Conservation (phyloP, 768 basidiomycete genomes). For the Naganishia onofrii region DNA sequence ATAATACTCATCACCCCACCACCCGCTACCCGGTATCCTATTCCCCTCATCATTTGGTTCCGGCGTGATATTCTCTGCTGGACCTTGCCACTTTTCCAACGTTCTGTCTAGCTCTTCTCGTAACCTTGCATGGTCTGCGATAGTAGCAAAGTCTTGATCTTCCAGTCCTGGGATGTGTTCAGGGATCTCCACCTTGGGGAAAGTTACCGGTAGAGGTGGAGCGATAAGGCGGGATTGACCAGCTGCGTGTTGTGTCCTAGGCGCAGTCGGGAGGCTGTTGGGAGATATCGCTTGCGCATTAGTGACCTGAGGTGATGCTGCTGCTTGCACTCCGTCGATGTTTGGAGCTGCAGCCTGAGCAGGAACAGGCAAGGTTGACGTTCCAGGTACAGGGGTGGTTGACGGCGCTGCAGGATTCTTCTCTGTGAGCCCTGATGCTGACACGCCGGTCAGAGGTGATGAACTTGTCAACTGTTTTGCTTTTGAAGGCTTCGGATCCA, state of each 20-base stretch:
- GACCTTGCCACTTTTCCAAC: slow-evolving; percentile 44
- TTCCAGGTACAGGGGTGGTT: not conserved
- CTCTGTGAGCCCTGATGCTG: not conserved
- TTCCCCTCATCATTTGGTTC: slow-evolving; percentile 23
- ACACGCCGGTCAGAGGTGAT: not conserved
- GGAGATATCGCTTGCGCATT: not conserved
- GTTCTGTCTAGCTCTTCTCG: slow-evolving; percentile 37
- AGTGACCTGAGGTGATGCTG: too few relatives aligned
- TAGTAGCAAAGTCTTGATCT: slow-evolving; percentile 6
- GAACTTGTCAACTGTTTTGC: too few relatives aligned
- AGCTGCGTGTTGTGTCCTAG: not conserved
- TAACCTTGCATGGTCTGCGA: slow-evolving; percentile 37
- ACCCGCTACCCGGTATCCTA: slow-evolving; percentile 46
- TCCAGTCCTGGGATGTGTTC: slow-evolving; percentile 19
- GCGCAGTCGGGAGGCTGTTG: not conserved
- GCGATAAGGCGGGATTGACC: slow-evolving; percentile 11
- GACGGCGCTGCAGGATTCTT: not conserved
- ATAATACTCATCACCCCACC: slow-evolving; percentile 44
- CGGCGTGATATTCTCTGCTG: slow-evolving; percentile 36
- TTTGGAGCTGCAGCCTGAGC: not conserved
- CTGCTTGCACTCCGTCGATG: not conserved
- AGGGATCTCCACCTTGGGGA: slow-evolving; percentile 1
- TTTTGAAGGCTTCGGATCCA: not conserved
- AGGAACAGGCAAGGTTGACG: not conserved
- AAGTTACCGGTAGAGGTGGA: not conserved